These are phyloP conservation scores for Phytophthora tubulina DNA, from an alignment of 352 stramenopile species.

Conservation along the genomic window DNA sequence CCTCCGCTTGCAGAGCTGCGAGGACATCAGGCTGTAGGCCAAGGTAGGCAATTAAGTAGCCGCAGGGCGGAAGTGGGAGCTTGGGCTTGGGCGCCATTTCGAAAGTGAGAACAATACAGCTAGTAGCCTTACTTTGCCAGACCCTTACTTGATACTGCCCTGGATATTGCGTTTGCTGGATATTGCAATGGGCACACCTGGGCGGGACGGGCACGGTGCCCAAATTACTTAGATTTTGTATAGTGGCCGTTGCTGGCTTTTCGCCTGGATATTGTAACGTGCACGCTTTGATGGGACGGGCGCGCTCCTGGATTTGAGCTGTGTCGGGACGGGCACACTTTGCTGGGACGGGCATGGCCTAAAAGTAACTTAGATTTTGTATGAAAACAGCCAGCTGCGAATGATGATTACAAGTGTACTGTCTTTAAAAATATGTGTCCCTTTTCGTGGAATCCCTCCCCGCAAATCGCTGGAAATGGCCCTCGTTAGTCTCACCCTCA, in stretches of 20 bases:
- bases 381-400: background rate
- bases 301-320: background rate
- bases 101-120: background rate
- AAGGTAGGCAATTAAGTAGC: background rate
- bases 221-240: background rate
- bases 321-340: background rate
- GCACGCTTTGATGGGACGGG: background rate
- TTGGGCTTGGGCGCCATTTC: constrained; percentile 8
- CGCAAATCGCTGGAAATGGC: background rate
- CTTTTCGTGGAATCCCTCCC: background rate
- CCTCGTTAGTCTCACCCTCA: background rate
- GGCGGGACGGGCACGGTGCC: too few relatives aligned
- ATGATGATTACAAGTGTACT: background rate
- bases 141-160: too few relatives aligned
- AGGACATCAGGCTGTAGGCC: background rate
- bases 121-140: too few relatives aligned
- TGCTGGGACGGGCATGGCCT: background rate
- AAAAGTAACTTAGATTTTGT: background rate
- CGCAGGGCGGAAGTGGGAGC: background rate
- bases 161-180: too few relatives aligned
- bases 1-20: background rate
- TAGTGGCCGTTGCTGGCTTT: background rate
- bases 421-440: background rate
- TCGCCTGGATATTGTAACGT: background rate
- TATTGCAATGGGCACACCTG: too few relatives aligned